Evolutionary conservation across 352 stramenopile genomes (phyloP), one percentile per base, ranked within the genome.

Genomic region (Blastocystis sp.): DNA sequence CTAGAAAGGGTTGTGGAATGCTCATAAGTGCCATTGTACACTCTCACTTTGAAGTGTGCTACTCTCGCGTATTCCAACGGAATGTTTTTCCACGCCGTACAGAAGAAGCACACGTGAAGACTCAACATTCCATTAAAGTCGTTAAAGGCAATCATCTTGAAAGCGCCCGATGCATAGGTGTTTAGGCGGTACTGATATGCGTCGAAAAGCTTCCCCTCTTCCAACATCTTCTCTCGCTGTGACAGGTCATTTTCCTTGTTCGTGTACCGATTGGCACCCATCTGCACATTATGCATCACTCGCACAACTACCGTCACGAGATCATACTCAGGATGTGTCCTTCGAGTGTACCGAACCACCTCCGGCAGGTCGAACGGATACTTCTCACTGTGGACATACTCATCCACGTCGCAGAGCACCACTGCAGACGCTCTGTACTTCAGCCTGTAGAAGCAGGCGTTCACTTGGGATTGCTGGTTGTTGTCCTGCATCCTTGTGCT

Each of bases 401-500:
- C 74, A 23, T 84, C 74, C 61, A 62, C 60, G 66, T 84, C 74
- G 45, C 74, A 84, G 3, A 84, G 10, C 23, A 84, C 23, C 23
- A 84, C 14, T n/a, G 74, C 59, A 48, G 67, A 28, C 41, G 60
- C 74, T 23, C 66, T 34, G 43, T 70, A 53, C 66, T 64, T 62
- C 28, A 56, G 48, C 5, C 61, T 52, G 41, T 81, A 81, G 52
- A 66, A 81, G 66, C 41, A 62, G 3, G 71, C 14, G 34, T 65
- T 81, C 3, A 81, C 34, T 21, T 81, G 71, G 0, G 71, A 48
- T 21, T 81, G 71, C 56, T 81, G 71, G 62, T 81, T 81, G 40
- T 61, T 81, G 34, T 10, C 5, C 2, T 64, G 43, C n/a, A 45
- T 38, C 11, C 2, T 5, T 21, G 28, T 34, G 45, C 52, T 3